Evolutionary conservation across 2,329 filamentous ascomycete genomes (phyloP).

Genomic region (Graphiopsis chlorocephala): DNA sequence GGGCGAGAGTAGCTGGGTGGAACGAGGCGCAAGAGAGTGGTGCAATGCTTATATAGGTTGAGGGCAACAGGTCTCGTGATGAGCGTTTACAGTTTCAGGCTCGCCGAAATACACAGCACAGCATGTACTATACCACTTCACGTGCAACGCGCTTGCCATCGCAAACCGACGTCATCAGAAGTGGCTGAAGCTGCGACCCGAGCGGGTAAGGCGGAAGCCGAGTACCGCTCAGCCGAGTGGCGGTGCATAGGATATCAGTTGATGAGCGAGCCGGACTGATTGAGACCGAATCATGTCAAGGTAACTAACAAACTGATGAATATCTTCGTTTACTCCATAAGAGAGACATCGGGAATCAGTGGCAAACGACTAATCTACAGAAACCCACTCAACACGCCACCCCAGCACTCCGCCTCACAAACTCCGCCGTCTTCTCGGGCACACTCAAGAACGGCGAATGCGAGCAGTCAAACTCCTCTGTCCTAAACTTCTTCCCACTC

Average conservation of each 20-base stretch:
- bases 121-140: not conserved
- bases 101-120: not conserved
- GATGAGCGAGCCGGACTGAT: not conserved
- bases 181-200: not conserved
- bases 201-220: not conserved
- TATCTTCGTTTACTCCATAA: not conserved
- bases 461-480: conserved; percentile 16
- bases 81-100: not conserved
- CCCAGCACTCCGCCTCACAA: conserved; percentile 20
- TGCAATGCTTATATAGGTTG: not conserved
- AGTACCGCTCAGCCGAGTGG: not conserved
- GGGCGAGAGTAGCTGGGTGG: not conserved
- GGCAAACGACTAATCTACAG: not conserved
- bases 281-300: not conserved
- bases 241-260: not conserved
- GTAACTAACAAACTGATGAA: not conserved
- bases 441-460: conserved; percentile 23
- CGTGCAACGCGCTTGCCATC: not conserved
- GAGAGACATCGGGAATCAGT: not conserved
- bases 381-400: not conserved
- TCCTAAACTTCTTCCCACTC: conserved; percentile 9
- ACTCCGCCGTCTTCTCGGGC: conserved; percentile 18
- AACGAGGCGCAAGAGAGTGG: not conserved
- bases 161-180: not conserved
- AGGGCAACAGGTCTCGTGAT: not conserved